Base-by-base conservation (phyloP, 768 basidiomycete species). In the Termitomyces sp. region DNA sequence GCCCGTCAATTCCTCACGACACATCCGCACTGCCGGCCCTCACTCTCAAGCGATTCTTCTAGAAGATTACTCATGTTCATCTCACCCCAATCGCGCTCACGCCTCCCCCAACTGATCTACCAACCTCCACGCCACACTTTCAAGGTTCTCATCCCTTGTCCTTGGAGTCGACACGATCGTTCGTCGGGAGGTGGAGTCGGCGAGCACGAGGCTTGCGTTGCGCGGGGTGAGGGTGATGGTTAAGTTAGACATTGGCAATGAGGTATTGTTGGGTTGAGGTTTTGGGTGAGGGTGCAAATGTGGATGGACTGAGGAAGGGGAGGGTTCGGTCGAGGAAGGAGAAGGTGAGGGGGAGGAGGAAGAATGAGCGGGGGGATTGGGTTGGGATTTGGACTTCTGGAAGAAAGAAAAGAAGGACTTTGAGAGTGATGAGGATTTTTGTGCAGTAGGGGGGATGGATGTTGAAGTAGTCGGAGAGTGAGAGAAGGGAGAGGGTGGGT, bases 141-240 rank as follows among this genome's bases (percentile, higher is more conserved):
- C 46, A 7, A 28, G 28, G 3, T 10, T 2, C 10, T 47, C 28
- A 5, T 47, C 46, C 46, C 46, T 47, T 3, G 12, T 19, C 15
- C 28, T 28, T 7, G 28, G 54, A 44, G 17, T 52, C 23, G 14
- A 42, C 3, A 40, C 52, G 10, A 33, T 42, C 4, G 17, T 47
- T 5, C 15, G 46, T 62, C 77, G 81, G 46, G 28, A 68, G 61
- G 49, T 51, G 31, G 63, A 63, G 3, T 28, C 44, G 6, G 44
- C 44, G 33, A 75, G 63, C 15, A 76, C 62, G 35, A 81, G 57
- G 4, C 75, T 75, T 10, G 78, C 72, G 46, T 68, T 74, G 33
- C 78, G 68, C 1, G 76, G 71, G 8, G 75, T 71, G 63, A 80
- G 75, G 0, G 78, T 71, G 8, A 80, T 6, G 73, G 68, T 17